A percentile compares a stretch with the other conserved stretches of the same genome.
Conservation (phyloP, 805 yeast species). For the Nematodospora valgi region DNA sequence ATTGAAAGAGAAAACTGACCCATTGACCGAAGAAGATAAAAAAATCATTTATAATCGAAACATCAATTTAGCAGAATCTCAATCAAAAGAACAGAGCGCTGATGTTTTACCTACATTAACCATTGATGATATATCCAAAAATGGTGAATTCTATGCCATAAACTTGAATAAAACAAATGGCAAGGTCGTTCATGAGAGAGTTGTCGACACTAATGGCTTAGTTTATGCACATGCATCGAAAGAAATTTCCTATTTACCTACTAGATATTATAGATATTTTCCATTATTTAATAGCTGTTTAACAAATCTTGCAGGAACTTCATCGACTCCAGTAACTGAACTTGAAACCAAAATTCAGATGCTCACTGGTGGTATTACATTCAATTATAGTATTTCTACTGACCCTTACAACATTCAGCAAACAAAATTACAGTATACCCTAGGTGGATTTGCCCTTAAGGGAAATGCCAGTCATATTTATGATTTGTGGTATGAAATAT, state of each 20-base stretch:
- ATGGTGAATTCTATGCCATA: slow-evolving; percentile 39
- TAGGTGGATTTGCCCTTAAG: slow-evolving; percentile 70
- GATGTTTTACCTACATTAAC: slow-evolving; percentile 77
- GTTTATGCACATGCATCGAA: slow-evolving; percentile 72
- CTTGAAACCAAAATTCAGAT: slow-evolving; percentile 82
- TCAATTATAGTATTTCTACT: slow-evolving; percentile 55
- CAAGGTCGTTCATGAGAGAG: slow-evolving; percentile 43
- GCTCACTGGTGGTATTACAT: slow-evolving; percentile 78
- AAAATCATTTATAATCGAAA: slow-evolving; percentile 60
- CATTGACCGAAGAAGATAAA: slow-evolving; percentile 54
- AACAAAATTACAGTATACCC: slow-evolving; percentile 51
- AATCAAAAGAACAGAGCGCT: slow-evolving; percentile 66
- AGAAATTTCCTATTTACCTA: slow-evolving; percentile 56
- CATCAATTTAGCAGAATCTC: slow-evolving; percentile 54
- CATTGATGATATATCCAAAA: slow-evolving; percentile 66
- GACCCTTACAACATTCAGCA: slow-evolving; percentile 48
- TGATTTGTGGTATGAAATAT: slow-evolving; percentile 65
- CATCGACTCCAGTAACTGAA: slow-evolving; percentile 62
- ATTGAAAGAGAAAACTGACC: slow-evolving; percentile 39
- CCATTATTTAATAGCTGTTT: slow-evolving; percentile 78
- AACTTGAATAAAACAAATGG: slow-evolving; percentile 23
- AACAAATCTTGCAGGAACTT: slow-evolving; percentile 82
- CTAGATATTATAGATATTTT: slow-evolving; percentile 60
- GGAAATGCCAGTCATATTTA: slow-evolving; percentile 58
- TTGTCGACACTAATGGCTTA: slow-evolving; percentile 77